Percentiles rank a stretch among this genome's conserved stretches.
Evolutionary conservation across 495 filamentous ascomycete genomes (phyloP).

Genomic region (Haplographium delicatum): DNA sequence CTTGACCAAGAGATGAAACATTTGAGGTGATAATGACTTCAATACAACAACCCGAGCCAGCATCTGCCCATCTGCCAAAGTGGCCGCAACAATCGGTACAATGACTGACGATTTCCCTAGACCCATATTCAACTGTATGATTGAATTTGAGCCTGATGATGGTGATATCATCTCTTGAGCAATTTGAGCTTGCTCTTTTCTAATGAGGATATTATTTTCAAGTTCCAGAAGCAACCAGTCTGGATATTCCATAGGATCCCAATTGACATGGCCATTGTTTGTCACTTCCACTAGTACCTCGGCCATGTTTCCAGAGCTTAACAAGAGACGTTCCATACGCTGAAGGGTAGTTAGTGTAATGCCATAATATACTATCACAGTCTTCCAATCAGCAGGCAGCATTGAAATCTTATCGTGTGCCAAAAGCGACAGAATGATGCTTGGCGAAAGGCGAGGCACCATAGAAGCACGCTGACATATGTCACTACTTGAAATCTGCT

Average conservation of each 20-base stretch:
- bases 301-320: constrained; percentile 16
- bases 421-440: constrained; percentile 33
- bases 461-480: background rate
- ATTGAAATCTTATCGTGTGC: constrained; percentile 20
- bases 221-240: constrained; percentile 60
- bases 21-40: constrained; percentile 58
- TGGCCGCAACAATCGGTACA: constrained; percentile 54
- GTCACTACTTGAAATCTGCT: too few relatives aligned
- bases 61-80: constrained; percentile 45
- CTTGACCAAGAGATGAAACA: constrained; percentile 52
- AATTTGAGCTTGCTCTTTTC: constrained; percentile 54
- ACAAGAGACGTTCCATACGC: constrained; percentile 33
- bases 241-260: constrained; percentile 43
- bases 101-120: constrained; percentile 71
- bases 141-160: constrained; percentile 36
- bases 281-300: constrained; percentile 44
- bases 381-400: constrained; percentile 27
- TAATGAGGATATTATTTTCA: constrained; percentile 58
- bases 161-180: constrained; percentile 53
- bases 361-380: constrained; percentile 32
- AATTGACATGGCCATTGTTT: constrained; percentile 49
- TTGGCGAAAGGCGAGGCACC: constrained; percentile 24
- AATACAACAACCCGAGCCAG: constrained; percentile 57
- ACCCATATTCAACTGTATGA: constrained; percentile 73
- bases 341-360: constrained; percentile 32